Evolutionary conservation across 345 rosid species (phyloP).

Genomic region (Populus tremula): DNA sequence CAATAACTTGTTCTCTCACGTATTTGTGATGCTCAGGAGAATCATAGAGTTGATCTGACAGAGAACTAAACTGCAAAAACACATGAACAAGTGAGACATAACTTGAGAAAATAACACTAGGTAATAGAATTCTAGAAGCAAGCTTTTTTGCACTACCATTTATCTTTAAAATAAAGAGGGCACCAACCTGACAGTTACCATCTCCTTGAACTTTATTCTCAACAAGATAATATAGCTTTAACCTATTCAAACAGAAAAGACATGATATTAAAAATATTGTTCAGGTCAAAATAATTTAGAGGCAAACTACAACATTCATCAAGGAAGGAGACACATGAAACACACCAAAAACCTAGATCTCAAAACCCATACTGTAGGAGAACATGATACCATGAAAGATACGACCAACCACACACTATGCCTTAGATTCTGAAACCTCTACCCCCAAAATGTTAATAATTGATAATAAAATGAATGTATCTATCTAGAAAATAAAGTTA

Average conservation of each 20-base stretch:
- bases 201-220: conserved; percentile 69
- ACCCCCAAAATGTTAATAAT: background rate
- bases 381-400: background rate
- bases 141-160: background rate
- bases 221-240: conserved; percentile 48
- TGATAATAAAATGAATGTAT: background rate
- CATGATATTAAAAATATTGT: background rate
- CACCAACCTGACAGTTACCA: conserved; percentile 72
- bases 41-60: conserved; percentile 85
- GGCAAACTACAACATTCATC: background rate
- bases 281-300: background rate
- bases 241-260: conserved; percentile 22
- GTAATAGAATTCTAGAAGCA: background rate
- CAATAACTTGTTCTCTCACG: conserved; percentile 66
- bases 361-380: background rate
- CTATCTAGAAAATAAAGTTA: background rate
- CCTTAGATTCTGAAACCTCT: background rate
- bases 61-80: conserved; percentile 65
- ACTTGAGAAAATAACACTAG: background rate
- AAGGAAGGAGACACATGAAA: background rate
- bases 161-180: background rate
- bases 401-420: background rate
- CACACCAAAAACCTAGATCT: background rate
- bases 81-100: conserved; percentile 16
- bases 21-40: conserved; percentile 64